phyloP scores from a whole-genome alignment of 2,329 filamentous ascomycete species.

The Colletotrichum somersetense region DNA sequence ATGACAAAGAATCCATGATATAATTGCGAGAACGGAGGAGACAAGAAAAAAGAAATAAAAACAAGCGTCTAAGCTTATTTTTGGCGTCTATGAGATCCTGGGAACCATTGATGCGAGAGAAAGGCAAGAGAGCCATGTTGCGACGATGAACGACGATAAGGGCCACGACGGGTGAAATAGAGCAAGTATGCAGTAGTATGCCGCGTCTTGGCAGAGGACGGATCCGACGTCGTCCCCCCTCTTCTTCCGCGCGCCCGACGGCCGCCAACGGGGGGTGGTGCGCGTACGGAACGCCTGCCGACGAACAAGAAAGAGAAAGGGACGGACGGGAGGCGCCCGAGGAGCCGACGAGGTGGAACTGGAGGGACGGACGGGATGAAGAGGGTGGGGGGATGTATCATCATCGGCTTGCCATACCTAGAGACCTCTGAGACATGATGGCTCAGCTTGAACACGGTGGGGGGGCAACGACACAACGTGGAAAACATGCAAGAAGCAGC shows the following conservation, averaged over 20 bases:
- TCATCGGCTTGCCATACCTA: not conserved
- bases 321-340: constrained; percentile 4
- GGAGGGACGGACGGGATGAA: constrained; percentile 4
- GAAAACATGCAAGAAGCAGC: not conserved
- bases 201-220: not conserved
- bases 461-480: not conserved
- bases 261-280: too few relatives aligned
- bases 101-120: not conserved
- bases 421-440: constrained; percentile 1
- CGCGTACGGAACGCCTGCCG: not conserved
- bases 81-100: not conserved
- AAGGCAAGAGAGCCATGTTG: not conserved
- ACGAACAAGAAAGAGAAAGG: too few relatives aligned
- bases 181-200: not conserved
- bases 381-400: not conserved
- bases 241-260: not conserved
- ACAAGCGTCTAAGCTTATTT: constrained; percentile 11
- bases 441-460: not conserved
- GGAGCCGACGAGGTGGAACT: constrained; percentile 26
- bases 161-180: not conserved
- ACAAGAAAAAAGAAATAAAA: constrained; percentile 13
- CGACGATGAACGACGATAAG: not conserved
- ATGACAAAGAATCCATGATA: constrained; percentile 27
- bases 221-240: not conserved
- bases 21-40: constrained; percentile 4